Evolutionary conservation across 371 early-diverging fungal genomes (phyloP), one percentile per base, ranked within the genome.

Genomic region (Mortierella sp.): DNA sequence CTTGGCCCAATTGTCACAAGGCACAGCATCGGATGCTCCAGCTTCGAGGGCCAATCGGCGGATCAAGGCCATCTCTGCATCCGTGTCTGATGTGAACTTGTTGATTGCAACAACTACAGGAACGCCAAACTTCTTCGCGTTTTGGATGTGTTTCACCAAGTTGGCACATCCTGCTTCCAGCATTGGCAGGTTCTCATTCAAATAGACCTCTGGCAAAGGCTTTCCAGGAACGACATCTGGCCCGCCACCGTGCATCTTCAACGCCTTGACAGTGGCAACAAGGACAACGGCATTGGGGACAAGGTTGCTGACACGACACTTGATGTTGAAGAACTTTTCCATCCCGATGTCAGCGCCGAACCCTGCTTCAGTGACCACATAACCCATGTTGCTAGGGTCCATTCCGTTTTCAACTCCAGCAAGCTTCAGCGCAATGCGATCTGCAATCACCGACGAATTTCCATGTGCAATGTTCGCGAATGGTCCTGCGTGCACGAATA

Each of bases 321-420:
- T 98, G 86, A 98, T 97, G 80, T 98, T 91, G 81, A 97, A 95
- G 88, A 98, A 97, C 81, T 97, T 98, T 60, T 97, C 97, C 94
- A 97, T 95, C 50, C 98, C 98, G 81, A 98, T 98, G 81, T 98
- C 98, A n/a, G 97, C 96, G 40, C 98, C 98, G 68, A 98, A 98
- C 6, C 98, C 98, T 21, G 96, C 96, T 82, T 98, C 98, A 27
- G 98, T 98, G 37, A 97, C 90, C 24, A 96, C 97, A 63, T 91
- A 97, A 12, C 98, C 98, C 37, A 91, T 84, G 60, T 89, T 86
- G 44, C 83, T 83, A 12, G 80, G 79, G 19, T 73, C 78, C 51
- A 84, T 82, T 27, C 81, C 82, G 0, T 73, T 62, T 21, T 89
- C 89, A 0, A 85, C 86, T 41, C 96, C 96, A 19, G 92, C 94